Conservation (phyloP, 495 filamentous ascomycete species). For the Schizothecium vesticola region DNA sequence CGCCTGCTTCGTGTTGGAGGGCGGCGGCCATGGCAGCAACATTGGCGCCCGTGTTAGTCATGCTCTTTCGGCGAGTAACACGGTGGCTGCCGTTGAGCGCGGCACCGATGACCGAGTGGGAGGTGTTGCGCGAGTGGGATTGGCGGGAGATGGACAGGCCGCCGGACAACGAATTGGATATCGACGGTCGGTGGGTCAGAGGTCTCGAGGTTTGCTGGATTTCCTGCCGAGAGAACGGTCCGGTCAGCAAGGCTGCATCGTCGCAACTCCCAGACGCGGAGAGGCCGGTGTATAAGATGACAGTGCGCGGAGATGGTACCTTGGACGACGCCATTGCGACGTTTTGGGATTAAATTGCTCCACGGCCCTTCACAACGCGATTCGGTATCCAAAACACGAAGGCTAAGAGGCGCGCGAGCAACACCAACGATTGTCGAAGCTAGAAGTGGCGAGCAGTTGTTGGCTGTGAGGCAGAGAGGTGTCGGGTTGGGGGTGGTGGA, state of each 20-base stretch:
- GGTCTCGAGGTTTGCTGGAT: constrained; percentile 45
- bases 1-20: constrained; percentile 52
- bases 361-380: constrained; percentile 15
- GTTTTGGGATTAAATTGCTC: constrained; percentile 13
- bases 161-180: constrained; percentile 35
- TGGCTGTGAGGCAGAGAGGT: constrained; percentile 6
- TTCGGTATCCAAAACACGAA: constrained; percentile 17
- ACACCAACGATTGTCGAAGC: not conserved
- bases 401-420: constrained; percentile 8
- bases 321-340: constrained; percentile 50
- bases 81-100: constrained; percentile 77
- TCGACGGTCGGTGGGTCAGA: constrained; percentile 45
- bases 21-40: constrained; percentile 63
- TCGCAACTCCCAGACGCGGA: constrained; percentile 17
- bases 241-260: constrained; percentile 34
- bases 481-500: constrained; percentile 11
- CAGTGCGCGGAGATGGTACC: constrained; percentile 33
- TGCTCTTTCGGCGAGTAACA: constrained; percentile 90
- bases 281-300: constrained; percentile 23
- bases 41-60: constrained; percentile 68
- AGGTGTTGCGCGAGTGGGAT: constrained; percentile 67
- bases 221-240: constrained; percentile 36
- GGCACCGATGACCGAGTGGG: constrained; percentile 64
- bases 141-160: constrained; percentile 40
- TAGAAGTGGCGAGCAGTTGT: not conserved